Conservation (phyloP, 768 basidiomycete species). For the Mrakia hoshinonis region DNA sequence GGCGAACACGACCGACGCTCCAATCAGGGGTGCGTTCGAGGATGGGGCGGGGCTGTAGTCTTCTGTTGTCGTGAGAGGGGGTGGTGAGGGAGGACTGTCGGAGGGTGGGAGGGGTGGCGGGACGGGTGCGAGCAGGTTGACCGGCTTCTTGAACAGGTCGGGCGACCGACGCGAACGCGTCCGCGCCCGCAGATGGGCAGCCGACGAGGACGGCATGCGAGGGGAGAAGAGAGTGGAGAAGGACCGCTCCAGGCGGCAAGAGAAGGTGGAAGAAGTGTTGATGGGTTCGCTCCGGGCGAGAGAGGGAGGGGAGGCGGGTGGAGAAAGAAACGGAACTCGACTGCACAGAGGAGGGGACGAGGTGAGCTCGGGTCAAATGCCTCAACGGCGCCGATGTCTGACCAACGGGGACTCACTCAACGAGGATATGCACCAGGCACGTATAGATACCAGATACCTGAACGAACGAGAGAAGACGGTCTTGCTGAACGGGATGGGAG, state of each 20-base stretch:
- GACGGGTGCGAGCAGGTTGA: conserved; percentile 3
- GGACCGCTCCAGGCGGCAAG: background rate
- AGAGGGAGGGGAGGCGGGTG: background rate
- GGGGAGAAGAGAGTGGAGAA: background rate
- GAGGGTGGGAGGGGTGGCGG: no score
- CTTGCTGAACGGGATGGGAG: background rate
- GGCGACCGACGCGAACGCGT: background rate
- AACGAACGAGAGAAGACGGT: background rate
- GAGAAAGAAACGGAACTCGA: no score
- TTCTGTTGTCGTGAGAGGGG: background rate
- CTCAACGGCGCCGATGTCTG: background rate
- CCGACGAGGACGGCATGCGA: background rate
- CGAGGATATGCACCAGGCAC: background rate
- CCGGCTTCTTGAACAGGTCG: background rate
- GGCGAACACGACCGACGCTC: background rate
- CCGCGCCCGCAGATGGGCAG: background rate
- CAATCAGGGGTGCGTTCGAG: background rate
- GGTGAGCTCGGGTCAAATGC: background rate
- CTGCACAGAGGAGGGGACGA: background rate
- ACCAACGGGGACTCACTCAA: background rate
- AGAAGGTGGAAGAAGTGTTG: background rate
- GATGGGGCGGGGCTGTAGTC: background rate
- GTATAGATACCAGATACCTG: background rate
- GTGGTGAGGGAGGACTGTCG: no score
- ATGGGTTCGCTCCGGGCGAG: background rate